Evolutionary conservation across 2,329 filamentous ascomycete species (phyloP).

Genomic region (Grosmannia penicillata): DNA sequence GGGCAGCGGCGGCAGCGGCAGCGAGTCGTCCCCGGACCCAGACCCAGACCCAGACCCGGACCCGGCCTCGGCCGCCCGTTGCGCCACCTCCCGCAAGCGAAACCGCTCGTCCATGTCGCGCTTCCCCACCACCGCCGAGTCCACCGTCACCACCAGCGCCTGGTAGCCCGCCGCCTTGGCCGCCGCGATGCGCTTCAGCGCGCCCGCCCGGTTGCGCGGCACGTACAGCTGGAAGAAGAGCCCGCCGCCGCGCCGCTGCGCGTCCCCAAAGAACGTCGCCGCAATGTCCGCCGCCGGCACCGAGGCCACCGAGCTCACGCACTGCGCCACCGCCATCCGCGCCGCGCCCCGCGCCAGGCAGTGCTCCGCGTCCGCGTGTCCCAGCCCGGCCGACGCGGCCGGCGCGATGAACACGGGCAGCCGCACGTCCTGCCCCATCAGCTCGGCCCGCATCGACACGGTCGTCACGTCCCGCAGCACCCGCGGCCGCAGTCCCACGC

Average conservation of each 20-base stretch:
- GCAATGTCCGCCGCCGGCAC: conserved; percentile 2
- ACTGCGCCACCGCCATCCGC: conserved; percentile 8
- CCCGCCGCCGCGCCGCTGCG: conserved; percentile 2
- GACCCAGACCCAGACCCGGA: too few relatives aligned
- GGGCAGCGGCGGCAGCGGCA: conserved; percentile 1
- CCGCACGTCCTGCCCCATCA: conserved; percentile 4
- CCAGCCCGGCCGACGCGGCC: conserved; percentile 7
- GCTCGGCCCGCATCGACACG: neutral
- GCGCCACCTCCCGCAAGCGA: neutral
- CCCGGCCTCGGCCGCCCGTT: too few relatives aligned
- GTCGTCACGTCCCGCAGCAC: conserved; percentile 4
- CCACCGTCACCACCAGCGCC: conserved; percentile 7
- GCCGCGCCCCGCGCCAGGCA: conserved; percentile 7
- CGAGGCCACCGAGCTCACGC: conserved; percentile 7
- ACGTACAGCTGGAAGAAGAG: conserved; percentile 9
- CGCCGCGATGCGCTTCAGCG: conserved; percentile 2
- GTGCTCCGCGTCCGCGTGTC: conserved; percentile 6
- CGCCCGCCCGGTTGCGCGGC: neutral
- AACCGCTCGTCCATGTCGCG: conserved; percentile 5
- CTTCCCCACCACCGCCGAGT: conserved; percentile 7
- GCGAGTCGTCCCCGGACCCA: too few relatives aligned
- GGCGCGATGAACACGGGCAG: conserved; percentile 9
- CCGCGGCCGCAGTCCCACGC: conserved; percentile 6
- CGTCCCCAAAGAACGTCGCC: conserved; percentile 1
- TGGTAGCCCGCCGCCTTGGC: conserved; percentile 5